Evolutionary conservation across 129 eudicot species (phyloP).

Genomic region (Tagetes patula): DNA sequence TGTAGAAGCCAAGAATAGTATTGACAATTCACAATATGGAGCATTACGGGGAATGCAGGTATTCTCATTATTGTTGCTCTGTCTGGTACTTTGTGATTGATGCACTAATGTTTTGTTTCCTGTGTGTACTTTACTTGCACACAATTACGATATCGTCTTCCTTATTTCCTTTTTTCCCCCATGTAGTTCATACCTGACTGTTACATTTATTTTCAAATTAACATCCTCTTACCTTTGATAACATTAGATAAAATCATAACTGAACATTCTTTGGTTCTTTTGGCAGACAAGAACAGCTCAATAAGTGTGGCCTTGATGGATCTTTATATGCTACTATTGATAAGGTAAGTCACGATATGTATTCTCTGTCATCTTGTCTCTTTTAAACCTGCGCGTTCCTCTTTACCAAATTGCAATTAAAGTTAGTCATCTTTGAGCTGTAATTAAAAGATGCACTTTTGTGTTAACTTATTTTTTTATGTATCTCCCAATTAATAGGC

Average conservation of each 20-base stretch:
- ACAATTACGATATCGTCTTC: slow-evolving; percentile 1
- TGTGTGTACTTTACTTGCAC: slow-evolving; percentile 1
- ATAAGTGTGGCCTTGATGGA: slow-evolving; percentile 87
- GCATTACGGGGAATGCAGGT: slow-evolving; percentile 94
- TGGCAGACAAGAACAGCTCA: slow-evolving; percentile 72
- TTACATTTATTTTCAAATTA: background rate
- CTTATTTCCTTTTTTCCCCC: background rate
- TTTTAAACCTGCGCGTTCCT: slow-evolving; percentile 1
- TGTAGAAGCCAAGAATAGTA: slow-evolving; percentile 81
- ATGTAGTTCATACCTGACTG: slow-evolving; percentile 1
- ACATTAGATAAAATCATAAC: background rate
- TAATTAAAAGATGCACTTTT: background rate
- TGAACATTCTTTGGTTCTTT: slow-evolving; percentile 19
- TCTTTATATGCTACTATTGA: slow-evolving; percentile 67
- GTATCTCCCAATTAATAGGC: slow-evolving; percentile 48
- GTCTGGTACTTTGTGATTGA: slow-evolving; percentile 6
- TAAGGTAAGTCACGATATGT: slow-evolving; percentile 43
- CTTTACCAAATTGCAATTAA: background rate
- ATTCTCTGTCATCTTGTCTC: background rate
- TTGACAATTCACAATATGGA: slow-evolving; percentile 96
- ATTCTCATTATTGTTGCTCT: slow-evolving; percentile 18
- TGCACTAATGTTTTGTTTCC: background rate
- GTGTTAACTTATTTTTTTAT: slow-evolving; percentile 11
- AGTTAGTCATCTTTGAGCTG: background rate
- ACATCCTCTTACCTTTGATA: slow-evolving; percentile 9